These are phyloP conservation scores for Fusarium annulatum DNA, from an alignment of 2,329 filamentous ascomycete species.

Conservation along the genomic window DNA sequence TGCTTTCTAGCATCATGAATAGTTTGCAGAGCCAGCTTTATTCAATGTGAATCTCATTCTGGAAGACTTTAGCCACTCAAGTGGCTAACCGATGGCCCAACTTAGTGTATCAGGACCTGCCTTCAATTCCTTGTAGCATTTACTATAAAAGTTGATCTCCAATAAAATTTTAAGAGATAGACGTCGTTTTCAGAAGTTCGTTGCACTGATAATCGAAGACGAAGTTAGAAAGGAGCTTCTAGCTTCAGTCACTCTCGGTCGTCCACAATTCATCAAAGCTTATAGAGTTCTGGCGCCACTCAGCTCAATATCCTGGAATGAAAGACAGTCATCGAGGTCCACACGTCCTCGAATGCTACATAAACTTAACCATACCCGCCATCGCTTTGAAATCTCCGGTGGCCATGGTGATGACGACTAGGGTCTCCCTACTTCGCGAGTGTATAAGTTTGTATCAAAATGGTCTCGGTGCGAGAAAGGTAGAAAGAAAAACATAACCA, in stretches of 20 bases:
- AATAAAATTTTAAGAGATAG: neutral
- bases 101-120: fast-evolving
- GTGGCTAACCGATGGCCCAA: fast-evolving
- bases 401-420: fast-evolving
- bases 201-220: fast-evolving
- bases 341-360: neutral
- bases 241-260: no score
- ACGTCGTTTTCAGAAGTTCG: no score
- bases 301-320: fast-evolving
- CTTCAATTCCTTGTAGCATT: fast-evolving
- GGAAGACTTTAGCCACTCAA: fast-evolving
- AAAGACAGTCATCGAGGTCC: neutral
- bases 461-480: no score
- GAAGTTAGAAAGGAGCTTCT: fast-evolving
- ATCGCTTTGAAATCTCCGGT: neutral
- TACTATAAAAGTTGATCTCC: neutral
- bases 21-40: fast-evolving
- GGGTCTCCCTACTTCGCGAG: neutral
- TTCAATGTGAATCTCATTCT: fast-evolving
- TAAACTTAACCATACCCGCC: neutral
- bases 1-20: fast-evolving
- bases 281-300: fast-evolving
- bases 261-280: neutral
- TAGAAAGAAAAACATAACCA: neutral
- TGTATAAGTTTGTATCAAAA: fast-evolving